Base-by-base conservation (phyloP, 495 filamentous ascomycete genomes). In the Penicillium pulvis region DNA sequence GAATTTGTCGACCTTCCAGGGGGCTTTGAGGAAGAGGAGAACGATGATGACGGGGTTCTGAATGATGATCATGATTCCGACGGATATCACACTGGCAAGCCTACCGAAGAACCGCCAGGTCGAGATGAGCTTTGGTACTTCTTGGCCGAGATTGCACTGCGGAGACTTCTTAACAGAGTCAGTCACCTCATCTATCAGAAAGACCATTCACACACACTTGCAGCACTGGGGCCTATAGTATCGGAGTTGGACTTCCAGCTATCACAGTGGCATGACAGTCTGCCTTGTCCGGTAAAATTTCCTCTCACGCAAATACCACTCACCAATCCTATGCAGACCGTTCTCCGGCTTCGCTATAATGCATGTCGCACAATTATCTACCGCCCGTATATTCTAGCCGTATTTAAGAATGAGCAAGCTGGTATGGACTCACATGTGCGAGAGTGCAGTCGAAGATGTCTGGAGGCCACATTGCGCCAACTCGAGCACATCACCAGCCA, bases 351-450 rank as follows among this genome's bases (percentile, higher is more conserved):
- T 61, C 85, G 90, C 39, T 93, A 91, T 76, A 91, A 87, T 73
- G 90, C 90, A 45, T 92, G 90, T 70, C 86, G 87, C 51, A 92
- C 90, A 39, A 92, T 93, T 67, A 93, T 93, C 62, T 92, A 88
- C 75, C 81, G 90, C 23, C 90, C 90, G 2, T 93, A 92, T 71
- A 90, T 91, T 59, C 78, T 91, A 54, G 88, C 88, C 11, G 89
- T 92, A 2, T 75, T 93, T 23, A 85, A 91, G 64, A 90, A 92
- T 61, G 89, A 92, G 59, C 83, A 85, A 64, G 84, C 85, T 44
- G 82, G 83, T 35, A 69, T 86, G 61, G 88, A 92, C 71, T 82
- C 79, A 41, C 75, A 78, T 51, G 89, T 92, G 47, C 84, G 86
- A 58, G 89, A 92, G 48, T 88, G 86, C 62, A 92, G 90, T 70